Evolutionary conservation across 306 rosid genomes (phyloP).

Genomic region (Betula pendula): DNA sequence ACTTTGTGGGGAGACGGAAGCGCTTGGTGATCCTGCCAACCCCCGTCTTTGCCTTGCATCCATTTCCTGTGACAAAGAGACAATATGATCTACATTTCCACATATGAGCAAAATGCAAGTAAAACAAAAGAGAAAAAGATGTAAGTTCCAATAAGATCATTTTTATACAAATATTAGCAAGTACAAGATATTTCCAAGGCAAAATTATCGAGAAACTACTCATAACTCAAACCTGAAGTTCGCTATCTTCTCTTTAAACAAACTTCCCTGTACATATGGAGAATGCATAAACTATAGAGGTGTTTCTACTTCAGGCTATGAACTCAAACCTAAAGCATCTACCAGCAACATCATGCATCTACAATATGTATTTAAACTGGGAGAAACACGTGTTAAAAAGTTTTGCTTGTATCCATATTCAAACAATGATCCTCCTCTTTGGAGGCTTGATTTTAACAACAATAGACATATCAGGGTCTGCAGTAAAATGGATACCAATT

Average conservation of each 20-base stretch:
- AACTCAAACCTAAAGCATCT: background rate
- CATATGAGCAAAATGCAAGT: background rate
- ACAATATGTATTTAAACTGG: background rate
- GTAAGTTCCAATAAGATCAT: background rate
- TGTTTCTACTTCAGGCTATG: background rate
- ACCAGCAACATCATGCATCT: conserved; percentile 2
- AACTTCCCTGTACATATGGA: background rate
- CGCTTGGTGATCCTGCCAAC: conserved; percentile 51
- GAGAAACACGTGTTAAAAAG: background rate
- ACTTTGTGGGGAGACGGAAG: conserved; percentile 55
- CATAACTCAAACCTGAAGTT: background rate
- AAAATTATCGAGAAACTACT: background rate
- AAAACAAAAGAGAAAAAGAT: background rate
- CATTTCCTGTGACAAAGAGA: conserved; percentile 48
- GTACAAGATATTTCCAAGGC: background rate
- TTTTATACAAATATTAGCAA: conserved; percentile 6
- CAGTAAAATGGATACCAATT: conserved; percentile 42
- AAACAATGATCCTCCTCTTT: background rate
- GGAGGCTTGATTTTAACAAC: background rate
- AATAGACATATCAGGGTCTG: background rate
- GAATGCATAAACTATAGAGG: too few relatives aligned
- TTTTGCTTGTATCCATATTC: background rate
- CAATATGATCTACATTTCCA: conserved; percentile 4
- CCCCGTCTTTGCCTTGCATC: conserved; percentile 57
- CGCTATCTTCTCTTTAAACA: background rate